These are phyloP conservation scores for Dillenia suffruticosa DNA, from an alignment of 164 flowering plant species.

Conservation along the genomic window DNA sequence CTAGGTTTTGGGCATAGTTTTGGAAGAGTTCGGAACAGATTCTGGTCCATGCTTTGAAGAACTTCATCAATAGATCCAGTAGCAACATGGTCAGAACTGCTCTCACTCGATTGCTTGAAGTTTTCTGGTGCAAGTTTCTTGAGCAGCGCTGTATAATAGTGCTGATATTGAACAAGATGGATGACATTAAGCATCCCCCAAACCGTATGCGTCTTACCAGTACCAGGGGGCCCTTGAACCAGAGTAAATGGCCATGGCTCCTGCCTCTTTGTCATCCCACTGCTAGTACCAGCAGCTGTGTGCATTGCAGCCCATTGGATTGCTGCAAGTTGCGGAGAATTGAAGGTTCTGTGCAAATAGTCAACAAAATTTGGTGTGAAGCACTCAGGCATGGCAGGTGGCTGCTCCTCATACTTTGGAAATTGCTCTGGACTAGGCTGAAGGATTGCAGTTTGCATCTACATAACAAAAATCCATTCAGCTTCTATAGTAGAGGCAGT, in stretches of 20 bases:
- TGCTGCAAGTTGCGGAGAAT: slow-evolving; percentile 88
- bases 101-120: slow-evolving; percentile 68
- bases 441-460: slow-evolving; percentile 99
- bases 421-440: slow-evolving; percentile 88
- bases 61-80: slow-evolving; percentile 90
- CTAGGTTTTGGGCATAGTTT: slow-evolving; percentile 94
- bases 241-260: slow-evolving; percentile 99
- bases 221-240: slow-evolving; percentile 99
- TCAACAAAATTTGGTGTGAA: slow-evolving; percentile 87
- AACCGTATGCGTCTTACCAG: slow-evolving; percentile 97
- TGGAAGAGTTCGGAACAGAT: slow-evolving; percentile 85
- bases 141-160: slow-evolving; percentile 78
- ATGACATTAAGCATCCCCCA: slow-evolving; percentile 99
- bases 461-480: slow-evolving; percentile 4
- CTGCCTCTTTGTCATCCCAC: slow-evolving; percentile 68
- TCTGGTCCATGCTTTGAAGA: slow-evolving; percentile 90
- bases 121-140: slow-evolving; percentile 94
- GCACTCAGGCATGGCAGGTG: slow-evolving; percentile 96
- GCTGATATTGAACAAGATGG: slow-evolving; percentile 96
- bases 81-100: slow-evolving; percentile 44
- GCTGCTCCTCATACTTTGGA: slow-evolving; percentile 87
- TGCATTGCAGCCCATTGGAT: slow-evolving; percentile 99
- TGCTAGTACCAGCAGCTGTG: slow-evolving; percentile 91
- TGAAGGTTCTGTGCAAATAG: slow-evolving; percentile 64
- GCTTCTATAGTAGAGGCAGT: not conserved